phyloP scores from a whole-genome alignment of 2,329 filamentous ascomycete genomes.

The Aspergillus sp. region DNA sequence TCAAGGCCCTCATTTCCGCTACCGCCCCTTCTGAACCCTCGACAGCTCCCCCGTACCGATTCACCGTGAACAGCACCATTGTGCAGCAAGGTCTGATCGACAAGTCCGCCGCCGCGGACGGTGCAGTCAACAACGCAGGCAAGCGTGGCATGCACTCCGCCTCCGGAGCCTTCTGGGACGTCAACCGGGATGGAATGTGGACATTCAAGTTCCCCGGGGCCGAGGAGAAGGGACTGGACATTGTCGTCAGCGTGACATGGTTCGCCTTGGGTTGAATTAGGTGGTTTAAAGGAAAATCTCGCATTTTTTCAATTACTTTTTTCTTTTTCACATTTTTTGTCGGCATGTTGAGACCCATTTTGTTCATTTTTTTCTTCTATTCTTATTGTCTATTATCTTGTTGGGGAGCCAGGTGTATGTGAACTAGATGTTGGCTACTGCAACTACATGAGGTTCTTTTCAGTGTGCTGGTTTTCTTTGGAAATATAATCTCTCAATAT shows the following conservation, averaged over 20 bases:
- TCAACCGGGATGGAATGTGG: conserved; percentile 50
- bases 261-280: conserved; percentile 30
- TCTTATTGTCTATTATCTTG: no score
- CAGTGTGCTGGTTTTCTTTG: no score
- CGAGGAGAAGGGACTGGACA: conserved; percentile 43
- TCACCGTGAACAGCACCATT: conserved; percentile 95
- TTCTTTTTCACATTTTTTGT: background rate
- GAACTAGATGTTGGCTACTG: no score
- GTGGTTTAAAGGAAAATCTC: no score
- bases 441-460: no score
- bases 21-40: conserved; percentile 32
- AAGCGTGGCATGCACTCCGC: conserved; percentile 64
- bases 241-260: conserved; percentile 47
- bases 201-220: conserved; percentile 47
- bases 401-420: no score
- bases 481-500: no score
- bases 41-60: conserved; percentile 69
- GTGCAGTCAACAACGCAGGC: conserved; percentile 61
- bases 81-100: conserved; percentile 74
- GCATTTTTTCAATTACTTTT: conserved; percentile 1
- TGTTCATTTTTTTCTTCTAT: background rate
- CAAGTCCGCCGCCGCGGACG: conserved; percentile 50
- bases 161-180: conserved; percentile 48
- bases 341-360: conserved; percentile 2
- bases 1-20: conserved; percentile 38